Evolutionary conservation across 164 flowering plant genomes (phyloP), one percentile per base, ranked within the genome.

Genomic region (Magnolia kwangsiensis): DNA sequence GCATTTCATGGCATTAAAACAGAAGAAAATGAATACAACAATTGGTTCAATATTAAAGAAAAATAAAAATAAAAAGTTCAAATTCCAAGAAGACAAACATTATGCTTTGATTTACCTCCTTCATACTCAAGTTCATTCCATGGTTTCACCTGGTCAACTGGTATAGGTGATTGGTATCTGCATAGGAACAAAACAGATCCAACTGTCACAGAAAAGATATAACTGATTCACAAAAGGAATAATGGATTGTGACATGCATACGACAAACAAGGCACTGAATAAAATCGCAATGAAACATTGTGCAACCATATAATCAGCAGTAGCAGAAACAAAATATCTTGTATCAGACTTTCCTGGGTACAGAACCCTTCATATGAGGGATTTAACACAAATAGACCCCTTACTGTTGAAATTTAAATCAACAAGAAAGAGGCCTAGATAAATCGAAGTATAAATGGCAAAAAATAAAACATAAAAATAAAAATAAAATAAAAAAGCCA

Each of bases 81-180:
- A 10, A 74, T 8, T 13, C 8, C 23, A 20, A 7, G 19, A 49
- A 8, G 71, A 31, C 10, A 45, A 31, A 65, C 67, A 20, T 13
- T 66, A 21, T 67, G 27, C 14, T 8, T 67, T 68, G 24, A 13
- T 59, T 77, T 78, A 86, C 93, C 93, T 86, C 87, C 87, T 66
- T 86, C 91, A 78, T 87, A 79, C 1, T 88, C 90, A 76, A 71
- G 73, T 16, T 87, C 90, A 61, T 73, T 74, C 77, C 76, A 85
- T 21, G 90, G 89, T 76, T 85, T 87, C 79, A 90, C 90, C 80
- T 87, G 91, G 70, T 90, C 91, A 73, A 71, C 84, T 45, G 93
- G 89, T 74, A 90, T 79, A 24, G 93, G 93, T 11, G 85, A 80
- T 64, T 90, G 93, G 73, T 88, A 90, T 55, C 93, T 90, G 81